These are phyloP conservation scores for Ophiocordyceps camponoti-floridani DNA, from an alignment of 2,329 filamentous ascomycete species.

Conservation along the genomic window DNA sequence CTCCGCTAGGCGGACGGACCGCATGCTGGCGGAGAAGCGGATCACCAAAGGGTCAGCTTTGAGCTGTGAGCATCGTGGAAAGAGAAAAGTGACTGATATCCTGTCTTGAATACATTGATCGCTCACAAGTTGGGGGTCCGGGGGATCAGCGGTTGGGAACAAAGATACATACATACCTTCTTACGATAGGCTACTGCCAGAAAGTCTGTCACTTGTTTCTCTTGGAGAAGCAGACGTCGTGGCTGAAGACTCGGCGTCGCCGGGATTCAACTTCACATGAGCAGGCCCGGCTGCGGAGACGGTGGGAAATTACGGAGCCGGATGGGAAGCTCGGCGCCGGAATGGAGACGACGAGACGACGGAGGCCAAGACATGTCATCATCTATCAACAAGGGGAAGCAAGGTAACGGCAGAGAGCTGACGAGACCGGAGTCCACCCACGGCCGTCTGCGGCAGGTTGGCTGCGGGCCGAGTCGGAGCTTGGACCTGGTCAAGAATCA, in stretches of 20 bases:
- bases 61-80: neutral
- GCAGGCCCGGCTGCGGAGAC: neutral
- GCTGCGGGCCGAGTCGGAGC: neutral
- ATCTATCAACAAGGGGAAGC: neutral
- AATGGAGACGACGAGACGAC: neutral
- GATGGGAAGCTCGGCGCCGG: neutral
- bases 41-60: neutral
- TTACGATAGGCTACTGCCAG: neutral
- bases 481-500: neutral
- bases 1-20: no score
- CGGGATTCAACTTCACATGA: neutral
- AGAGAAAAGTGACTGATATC: neutral
- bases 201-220: neutral
- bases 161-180: neutral
- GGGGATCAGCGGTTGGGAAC: neutral
- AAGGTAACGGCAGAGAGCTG: neutral
- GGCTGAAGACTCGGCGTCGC: neutral
- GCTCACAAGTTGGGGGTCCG: no score
- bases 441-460: neutral
- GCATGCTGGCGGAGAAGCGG: neutral
- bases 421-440: neutral
- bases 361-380: neutral
- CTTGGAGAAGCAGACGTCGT: neutral
- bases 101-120: neutral
- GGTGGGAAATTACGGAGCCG: neutral